phyloP scores from a whole-genome alignment of 208 protist genomes.

The Leishmania tarentolae region DNA sequence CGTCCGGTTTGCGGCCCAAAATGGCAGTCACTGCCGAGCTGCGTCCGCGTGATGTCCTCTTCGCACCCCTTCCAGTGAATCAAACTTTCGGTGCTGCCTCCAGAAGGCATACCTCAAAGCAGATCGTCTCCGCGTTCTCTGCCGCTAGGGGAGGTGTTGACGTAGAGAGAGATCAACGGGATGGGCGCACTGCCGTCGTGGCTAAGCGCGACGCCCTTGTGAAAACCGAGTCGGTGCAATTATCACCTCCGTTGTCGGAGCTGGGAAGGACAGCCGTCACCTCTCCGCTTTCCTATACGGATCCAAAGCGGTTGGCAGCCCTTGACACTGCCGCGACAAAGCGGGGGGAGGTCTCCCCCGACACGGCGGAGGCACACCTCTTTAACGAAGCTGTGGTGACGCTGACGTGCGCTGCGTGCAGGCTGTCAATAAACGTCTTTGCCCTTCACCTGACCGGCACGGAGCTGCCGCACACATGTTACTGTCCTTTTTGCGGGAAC shows the following conservation, averaged over 20 bases:
- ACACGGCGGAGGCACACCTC: not conserved
- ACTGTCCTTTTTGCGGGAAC: conserved; percentile 24
- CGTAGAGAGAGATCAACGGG: not conserved
- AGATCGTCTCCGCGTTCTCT: not conserved
- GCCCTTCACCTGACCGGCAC: conserved; percentile 7
- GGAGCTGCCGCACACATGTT: not conserved
- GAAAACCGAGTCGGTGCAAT: not conserved
- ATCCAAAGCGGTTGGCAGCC: not conserved
- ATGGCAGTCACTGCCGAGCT: not conserved
- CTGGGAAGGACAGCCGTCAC: not conserved
- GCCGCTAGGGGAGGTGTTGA: not conserved
- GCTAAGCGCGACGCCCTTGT: not conserved
- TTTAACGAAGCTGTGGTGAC: conserved; percentile 6
- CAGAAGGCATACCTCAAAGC: not conserved
- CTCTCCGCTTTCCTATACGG: not conserved
- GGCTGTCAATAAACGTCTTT: conserved; percentile 13
- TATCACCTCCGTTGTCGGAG: not conserved
- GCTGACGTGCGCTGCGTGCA: conserved; percentile 19
- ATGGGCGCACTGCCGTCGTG: not conserved
- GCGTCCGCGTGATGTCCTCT: not conserved
- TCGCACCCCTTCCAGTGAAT: conserved; percentile 6
- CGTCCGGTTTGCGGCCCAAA: not conserved
- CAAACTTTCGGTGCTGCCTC: not conserved
- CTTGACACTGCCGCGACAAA: not conserved
- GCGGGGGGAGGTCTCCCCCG: not conserved